Conservation (phyloP, 306 rosid genomes). For the Begonia fuchsioides region DNA sequence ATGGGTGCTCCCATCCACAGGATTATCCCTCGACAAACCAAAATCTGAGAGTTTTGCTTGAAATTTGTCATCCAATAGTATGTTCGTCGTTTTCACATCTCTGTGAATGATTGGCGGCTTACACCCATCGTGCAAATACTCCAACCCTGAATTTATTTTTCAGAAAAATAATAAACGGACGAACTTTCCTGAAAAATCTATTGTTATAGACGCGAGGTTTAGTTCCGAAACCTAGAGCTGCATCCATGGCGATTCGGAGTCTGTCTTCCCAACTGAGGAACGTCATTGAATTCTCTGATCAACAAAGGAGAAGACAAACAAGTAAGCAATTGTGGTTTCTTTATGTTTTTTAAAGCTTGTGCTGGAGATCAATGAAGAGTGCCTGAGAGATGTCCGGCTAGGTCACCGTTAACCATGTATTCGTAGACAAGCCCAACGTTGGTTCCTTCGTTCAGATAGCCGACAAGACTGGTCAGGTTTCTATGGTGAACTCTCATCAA, state of each 20-base stretch:
- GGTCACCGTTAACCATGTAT: slow-evolving; percentile 22
- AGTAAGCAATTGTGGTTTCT: not conserved
- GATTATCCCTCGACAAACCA: no score
- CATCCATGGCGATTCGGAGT: slow-evolving; percentile 39
- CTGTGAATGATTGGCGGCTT: no score
- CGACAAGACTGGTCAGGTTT: slow-evolving; percentile 34
- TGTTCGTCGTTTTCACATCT: slow-evolving; percentile 9
- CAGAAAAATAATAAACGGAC: no score
- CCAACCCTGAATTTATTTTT: not conserved
- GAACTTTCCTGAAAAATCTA: no score
- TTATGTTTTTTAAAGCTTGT: not conserved
- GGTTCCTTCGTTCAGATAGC: slow-evolving; percentile 20
- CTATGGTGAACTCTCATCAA: slow-evolving; percentile 28
- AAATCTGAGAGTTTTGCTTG: no score
- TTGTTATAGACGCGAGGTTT: slow-evolving; percentile 3
- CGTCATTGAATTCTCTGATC: slow-evolving; percentile 23
- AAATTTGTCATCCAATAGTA: slow-evolving; percentile 3
- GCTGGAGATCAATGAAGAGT: not conserved
- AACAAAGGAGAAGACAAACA: not conserved
- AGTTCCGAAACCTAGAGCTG: slow-evolving; percentile 34
- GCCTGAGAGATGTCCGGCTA: slow-evolving; percentile 19
- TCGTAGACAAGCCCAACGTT: slow-evolving; percentile 19
- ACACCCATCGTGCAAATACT: no score
- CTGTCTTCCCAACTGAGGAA: no score
- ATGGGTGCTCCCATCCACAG: no score